phyloP scores from a whole-genome alignment of 208 protist species.

The Leishmania braziliensis region DNA sequence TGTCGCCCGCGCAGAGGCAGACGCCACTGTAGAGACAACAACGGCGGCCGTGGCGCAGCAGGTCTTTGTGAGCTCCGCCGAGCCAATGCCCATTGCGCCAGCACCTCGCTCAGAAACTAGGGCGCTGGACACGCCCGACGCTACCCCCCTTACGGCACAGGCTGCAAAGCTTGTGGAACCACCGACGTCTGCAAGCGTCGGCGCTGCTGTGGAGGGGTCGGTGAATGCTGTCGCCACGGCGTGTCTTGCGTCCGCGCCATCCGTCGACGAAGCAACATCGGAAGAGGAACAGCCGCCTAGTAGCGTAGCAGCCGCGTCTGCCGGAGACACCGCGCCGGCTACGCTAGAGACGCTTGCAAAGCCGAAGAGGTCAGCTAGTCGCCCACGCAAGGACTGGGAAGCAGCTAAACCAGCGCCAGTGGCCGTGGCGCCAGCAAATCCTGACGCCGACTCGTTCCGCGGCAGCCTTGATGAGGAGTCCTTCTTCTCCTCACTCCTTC shows the following conservation, averaged over 20 bases:
- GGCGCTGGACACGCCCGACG: neutral
- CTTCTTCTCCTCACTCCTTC: slow-evolving; percentile 36
- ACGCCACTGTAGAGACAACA: neutral
- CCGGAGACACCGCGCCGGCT: neutral
- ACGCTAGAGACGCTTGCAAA: neutral
- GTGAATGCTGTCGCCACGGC: neutral
- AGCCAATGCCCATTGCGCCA: slow-evolving; percentile 6
- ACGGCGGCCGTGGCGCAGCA: slow-evolving; percentile 18
- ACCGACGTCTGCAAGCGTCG: neutral
- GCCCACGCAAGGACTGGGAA: neutral
- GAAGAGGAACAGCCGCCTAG: neutral
- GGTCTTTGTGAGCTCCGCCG: slow-evolving; percentile 3
- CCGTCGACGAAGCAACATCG: neutral
- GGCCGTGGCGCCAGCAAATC: neutral
- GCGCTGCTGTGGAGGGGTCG: neutral
- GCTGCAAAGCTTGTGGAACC: slow-evolving; percentile 9
- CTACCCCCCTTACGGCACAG: neutral
- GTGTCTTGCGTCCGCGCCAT: neutral
- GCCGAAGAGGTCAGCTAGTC: neutral
- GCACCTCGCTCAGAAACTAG: neutral
- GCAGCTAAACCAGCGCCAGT: slow-evolving; percentile 3
- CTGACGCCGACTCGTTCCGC: slow-evolving; percentile 13
- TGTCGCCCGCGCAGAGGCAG: neutral
- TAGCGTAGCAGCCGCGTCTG: neutral
- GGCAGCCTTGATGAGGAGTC: slow-evolving; percentile 33